Conservation (phyloP, 805 yeast species). For the Komagataella pastoris region DNA sequence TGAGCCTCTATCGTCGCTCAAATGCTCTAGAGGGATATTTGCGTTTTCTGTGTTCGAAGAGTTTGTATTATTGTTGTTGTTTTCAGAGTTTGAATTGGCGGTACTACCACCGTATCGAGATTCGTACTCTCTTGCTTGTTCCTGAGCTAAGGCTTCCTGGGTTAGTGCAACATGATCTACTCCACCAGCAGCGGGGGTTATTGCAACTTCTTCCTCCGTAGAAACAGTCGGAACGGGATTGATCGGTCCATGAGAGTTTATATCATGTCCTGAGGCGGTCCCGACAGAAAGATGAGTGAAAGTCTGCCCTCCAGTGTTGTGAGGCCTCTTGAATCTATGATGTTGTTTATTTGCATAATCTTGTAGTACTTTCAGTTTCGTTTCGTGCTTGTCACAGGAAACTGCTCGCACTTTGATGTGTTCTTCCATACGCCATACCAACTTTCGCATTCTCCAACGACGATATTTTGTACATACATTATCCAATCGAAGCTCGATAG, state of each 20-base stretch:
- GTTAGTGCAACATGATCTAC: background rate
- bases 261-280: background rate
- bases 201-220: background rate
- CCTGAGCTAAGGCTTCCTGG: background rate
- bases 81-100: slow-evolving; percentile 1
- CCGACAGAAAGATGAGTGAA: background rate
- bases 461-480: slow-evolving; percentile 44
- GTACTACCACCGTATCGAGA: background rate
- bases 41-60: background rate
- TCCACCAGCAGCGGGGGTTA: background rate
- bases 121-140: background rate
- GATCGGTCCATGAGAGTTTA: background rate
- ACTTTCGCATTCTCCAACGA: slow-evolving; percentile 87
- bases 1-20: slow-evolving; percentile 11
- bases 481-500: slow-evolving; percentile 72
- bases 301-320: slow-evolving; percentile 14
- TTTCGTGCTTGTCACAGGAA: slow-evolving; percentile 44
- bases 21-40: background rate
- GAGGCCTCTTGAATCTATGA: slow-evolving; percentile 11
- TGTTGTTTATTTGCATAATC: slow-evolving; percentile 21
- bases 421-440: slow-evolving; percentile 86
- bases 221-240: background rate
- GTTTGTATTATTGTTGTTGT: background rate
- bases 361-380: slow-evolving; percentile 32
- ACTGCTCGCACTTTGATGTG: slow-evolving; percentile 45